phyloP scores from a whole-genome alignment of 139 green algal genomes.

The Chlorella sp. region DNA sequence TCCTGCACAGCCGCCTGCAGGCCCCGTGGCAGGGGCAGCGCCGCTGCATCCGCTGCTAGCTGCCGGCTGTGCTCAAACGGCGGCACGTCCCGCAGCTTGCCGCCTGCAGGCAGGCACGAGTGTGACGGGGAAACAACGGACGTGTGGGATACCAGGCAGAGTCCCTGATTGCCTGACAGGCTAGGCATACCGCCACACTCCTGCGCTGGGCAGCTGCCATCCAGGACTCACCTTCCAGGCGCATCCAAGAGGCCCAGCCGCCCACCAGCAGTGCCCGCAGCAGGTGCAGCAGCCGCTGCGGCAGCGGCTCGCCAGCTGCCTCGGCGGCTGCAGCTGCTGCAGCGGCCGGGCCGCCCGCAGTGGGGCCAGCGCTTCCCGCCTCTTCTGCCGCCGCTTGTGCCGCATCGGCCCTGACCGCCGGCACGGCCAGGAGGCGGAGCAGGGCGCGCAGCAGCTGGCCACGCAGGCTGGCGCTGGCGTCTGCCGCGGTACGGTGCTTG shows the following conservation, averaged over 20 bases:
- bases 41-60: neutral
- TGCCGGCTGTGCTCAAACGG: conserved; percentile 19
- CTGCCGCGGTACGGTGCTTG: conserved; percentile 28
- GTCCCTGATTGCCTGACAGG: too few relatives aligned
- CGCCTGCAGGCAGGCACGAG: neutral
- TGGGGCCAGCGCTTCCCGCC: conserved; percentile 24
- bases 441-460: conserved; percentile 29
- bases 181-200: too few relatives aligned
- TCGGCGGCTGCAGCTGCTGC: conserved; percentile 43
- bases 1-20: conserved; percentile 10
- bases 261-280: conserved; percentile 56
- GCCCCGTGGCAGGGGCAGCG: neutral
- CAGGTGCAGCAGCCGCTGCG: conserved; percentile 57
- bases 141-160: too few relatives aligned
- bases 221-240: conserved; percentile 44
- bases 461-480: conserved; percentile 39
- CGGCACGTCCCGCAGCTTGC: conserved; percentile 33
- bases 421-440: conserved; percentile 37
- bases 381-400: conserved; percentile 12
- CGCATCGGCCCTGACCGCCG: neutral
- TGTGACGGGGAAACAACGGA: neutral
- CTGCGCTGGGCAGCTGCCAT: too few relatives aligned
- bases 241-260: conserved; percentile 60
- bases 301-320: conserved; percentile 50
- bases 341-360: conserved; percentile 20